phyloP scores from a whole-genome alignment of 1,284 basidiomycete genomes.

The Tremellales sp. region DNA sequence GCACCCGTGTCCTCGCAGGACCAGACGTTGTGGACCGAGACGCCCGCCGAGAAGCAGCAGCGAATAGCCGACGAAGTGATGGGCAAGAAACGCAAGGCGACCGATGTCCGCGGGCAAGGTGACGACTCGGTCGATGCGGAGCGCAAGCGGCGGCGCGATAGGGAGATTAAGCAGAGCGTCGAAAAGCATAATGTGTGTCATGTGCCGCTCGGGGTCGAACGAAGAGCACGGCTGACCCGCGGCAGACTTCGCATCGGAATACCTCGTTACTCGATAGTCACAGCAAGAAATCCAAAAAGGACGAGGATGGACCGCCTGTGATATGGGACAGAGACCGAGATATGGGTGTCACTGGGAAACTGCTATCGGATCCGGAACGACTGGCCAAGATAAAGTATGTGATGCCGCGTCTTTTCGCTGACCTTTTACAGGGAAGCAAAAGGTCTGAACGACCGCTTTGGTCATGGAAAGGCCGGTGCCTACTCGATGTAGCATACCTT shows the following conservation, averaged over 20 bases:
- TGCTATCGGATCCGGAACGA: constrained; percentile 79
- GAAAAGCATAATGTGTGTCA: constrained; percentile 71
- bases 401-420: neutral
- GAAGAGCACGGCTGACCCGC: constrained; percentile 1
- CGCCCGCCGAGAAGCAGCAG: constrained; percentile 78
- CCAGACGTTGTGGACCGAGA: constrained; percentile 82
- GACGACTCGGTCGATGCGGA: constrained; percentile 52
- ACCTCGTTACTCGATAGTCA: constrained; percentile 68
- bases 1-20: constrained; percentile 50
- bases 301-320: constrained; percentile 56
- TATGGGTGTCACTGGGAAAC: constrained; percentile 74
- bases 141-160: constrained; percentile 58
- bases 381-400: constrained; percentile 60
- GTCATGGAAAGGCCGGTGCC: constrained; percentile 50
- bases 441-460: constrained; percentile 74
- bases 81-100: constrained; percentile 71
- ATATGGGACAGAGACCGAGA: constrained; percentile 87
- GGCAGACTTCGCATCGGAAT: constrained; percentile 52
- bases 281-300: constrained; percentile 44
- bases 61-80: constrained; percentile 79
- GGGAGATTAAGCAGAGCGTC: constrained; percentile 64
- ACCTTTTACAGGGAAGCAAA: constrained; percentile 57
- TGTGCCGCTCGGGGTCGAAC: neutral
- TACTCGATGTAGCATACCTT: constrained; percentile 30
- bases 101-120: constrained; percentile 55